Evolutionary conservation across 2,329 filamentous ascomycete genomes (phyloP).

Genomic region (Calonectria pteridis): DNA sequence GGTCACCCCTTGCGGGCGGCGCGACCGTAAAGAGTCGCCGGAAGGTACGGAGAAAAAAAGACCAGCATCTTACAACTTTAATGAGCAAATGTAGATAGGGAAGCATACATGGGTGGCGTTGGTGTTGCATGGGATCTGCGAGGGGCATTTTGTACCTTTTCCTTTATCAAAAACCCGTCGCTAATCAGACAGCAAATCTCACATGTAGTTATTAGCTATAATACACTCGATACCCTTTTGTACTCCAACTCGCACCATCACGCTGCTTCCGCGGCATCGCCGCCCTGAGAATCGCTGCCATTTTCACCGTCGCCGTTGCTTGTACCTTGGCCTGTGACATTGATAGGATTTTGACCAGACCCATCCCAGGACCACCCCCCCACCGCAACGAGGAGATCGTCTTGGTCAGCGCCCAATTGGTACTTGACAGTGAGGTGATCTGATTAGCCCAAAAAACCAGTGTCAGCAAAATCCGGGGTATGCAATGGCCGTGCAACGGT

Average conservation of each 20-base stretch:
- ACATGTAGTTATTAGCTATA: not conserved
- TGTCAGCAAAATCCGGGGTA: not conserved
- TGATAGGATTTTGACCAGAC: not conserved
- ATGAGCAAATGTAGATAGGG: constrained; percentile 9
- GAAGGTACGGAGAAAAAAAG: not conserved
- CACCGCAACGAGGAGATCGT: not conserved
- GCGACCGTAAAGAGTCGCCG: not conserved
- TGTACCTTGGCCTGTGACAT: not conserved
- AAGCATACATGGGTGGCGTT: constrained; percentile 8
- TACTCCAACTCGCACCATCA: not conserved
- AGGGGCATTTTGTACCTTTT: not conserved
- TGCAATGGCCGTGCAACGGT: not conserved
- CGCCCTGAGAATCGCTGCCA: not conserved
- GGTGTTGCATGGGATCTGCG: not conserved
- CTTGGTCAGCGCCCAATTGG: not conserved
- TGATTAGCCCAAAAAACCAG: not conserved
- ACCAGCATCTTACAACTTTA: not conserved
- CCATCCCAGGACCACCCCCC: constrained; percentile 14
- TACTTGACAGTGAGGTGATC: not conserved
- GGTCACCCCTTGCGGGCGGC: constrained; percentile 59
- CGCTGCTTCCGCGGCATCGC: constrained; percentile 9
- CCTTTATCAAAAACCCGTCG: not conserved
- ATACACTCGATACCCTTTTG: constrained; percentile 21
- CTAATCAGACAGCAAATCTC: not conserved
- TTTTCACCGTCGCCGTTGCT: not conserved